Conservation (phyloP, 2,329 filamentous ascomycete species). For the Ceratocystis albifundus region DNA sequence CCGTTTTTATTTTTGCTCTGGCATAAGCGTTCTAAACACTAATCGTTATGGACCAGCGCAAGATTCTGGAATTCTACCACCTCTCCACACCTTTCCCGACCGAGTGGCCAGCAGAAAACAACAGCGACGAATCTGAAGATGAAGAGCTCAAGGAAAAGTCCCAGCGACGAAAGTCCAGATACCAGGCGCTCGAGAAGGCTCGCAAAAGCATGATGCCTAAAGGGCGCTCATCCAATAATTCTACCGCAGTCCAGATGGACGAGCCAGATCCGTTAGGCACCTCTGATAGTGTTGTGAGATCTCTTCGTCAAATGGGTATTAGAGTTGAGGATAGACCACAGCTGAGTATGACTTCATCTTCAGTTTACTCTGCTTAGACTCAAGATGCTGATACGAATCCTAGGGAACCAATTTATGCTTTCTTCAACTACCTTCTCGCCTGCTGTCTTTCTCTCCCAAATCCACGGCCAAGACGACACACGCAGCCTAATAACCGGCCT, state of each 20-base stretch:
- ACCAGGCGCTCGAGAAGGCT: constrained; percentile 69
- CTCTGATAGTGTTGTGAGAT: constrained; percentile 72
- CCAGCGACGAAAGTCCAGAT: constrained; percentile 60
- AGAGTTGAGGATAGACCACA: constrained; percentile 73
- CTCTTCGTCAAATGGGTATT: constrained; percentile 64
- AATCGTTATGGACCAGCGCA: constrained; percentile 52
- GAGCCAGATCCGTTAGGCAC: constrained; percentile 87
- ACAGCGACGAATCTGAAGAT: constrained; percentile 55
- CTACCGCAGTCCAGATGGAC: constrained; percentile 73
- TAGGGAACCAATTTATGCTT: constrained; percentile 83
- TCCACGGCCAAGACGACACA: constrained; percentile 77
- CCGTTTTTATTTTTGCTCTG: neutral
- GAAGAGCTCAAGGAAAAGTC: constrained; percentile 39
- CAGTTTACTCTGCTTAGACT: constrained; percentile 8
- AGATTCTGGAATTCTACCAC: constrained; percentile 81
- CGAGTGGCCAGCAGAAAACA: constrained; percentile 76
- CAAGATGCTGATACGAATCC: constrained; percentile 13
- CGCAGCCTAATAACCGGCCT: constrained; percentile 69
- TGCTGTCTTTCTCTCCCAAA: constrained; percentile 78
- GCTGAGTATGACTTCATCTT: constrained; percentile 47
- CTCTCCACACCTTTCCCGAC: constrained; percentile 65
- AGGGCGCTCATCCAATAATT: constrained; percentile 28
- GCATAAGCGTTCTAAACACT: neutral
- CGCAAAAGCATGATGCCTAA: constrained; percentile 51
- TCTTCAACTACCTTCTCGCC: constrained; percentile 95